These are phyloP conservation scores for Termitomyces eurrhizus DNA, from an alignment of 768 basidiomycete species.

Conservation along the genomic window DNA sequence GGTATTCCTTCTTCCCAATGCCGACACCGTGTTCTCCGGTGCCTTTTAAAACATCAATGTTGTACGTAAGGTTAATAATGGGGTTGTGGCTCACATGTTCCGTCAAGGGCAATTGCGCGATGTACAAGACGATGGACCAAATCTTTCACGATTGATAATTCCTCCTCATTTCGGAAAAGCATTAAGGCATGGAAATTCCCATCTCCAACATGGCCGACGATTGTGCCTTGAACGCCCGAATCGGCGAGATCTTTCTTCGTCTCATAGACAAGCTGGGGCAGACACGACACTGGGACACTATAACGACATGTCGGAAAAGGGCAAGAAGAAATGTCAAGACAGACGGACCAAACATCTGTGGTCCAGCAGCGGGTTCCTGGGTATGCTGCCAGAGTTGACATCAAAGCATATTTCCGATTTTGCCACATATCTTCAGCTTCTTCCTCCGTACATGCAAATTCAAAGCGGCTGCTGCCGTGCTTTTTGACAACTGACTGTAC, in stretches of 20 bases:
- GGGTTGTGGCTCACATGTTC: conserved; percentile 60
- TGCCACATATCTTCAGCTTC: conserved; percentile 81
- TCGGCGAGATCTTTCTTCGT: conserved; percentile 73
- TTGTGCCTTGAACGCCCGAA: conserved; percentile 57
- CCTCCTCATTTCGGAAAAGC: conserved; percentile 55
- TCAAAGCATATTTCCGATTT: conserved; percentile 81
- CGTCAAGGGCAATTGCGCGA: conserved; percentile 70
- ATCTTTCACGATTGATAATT: conserved; percentile 47
- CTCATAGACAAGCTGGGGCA: conserved; percentile 69
- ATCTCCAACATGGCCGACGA: conserved; percentile 81
- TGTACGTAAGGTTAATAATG: neutral
- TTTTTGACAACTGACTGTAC: conserved; percentile 60
- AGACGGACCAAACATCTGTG: conserved; percentile 81
- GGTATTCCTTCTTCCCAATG: conserved; percentile 80
- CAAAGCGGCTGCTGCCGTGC: conserved; percentile 65
- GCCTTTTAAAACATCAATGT: conserved; percentile 37
- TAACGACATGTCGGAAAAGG: neutral
- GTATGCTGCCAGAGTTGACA: conserved; percentile 59
- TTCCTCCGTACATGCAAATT: conserved; percentile 69
- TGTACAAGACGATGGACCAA: conserved; percentile 70
- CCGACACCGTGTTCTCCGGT: conserved; percentile 90
- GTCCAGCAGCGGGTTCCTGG: conserved; percentile 74
- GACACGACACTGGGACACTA: conserved; percentile 66
- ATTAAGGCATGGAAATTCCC: conserved; percentile 57
- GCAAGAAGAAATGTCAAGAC: neutral